Evolutionary conservation across 2,329 filamentous ascomycete species (phyloP).

Genomic region (Sporothrix luriei): DNA sequence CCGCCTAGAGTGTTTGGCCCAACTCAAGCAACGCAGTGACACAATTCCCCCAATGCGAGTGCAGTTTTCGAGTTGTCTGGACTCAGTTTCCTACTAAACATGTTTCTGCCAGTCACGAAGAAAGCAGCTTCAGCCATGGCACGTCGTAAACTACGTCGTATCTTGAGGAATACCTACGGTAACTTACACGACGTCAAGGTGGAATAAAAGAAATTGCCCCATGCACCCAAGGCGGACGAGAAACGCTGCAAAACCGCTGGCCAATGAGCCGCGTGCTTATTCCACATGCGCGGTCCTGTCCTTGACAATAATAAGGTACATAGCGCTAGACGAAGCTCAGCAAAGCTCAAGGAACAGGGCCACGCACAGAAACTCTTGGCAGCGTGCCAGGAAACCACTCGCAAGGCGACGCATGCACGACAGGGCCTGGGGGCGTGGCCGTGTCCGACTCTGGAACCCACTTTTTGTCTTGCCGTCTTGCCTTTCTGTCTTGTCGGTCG

Average conservation of each 20-base stretch:
- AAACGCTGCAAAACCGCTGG: neutral
- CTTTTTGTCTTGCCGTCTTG: neutral
- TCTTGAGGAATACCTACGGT: no score
- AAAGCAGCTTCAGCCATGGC: neutral
- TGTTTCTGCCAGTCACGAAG: neutral
- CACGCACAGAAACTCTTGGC: constrained; percentile 16
- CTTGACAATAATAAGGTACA: neutral
- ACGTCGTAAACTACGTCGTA: no score
- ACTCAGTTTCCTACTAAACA: no score
- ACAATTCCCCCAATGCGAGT: neutral
- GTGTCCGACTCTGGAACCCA: neutral
- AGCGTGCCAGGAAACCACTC: constrained; percentile 21
- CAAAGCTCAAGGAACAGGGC: no score
- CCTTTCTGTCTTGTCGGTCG: neutral
- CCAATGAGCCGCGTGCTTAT: constrained; percentile 29
- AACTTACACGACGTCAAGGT: neutral
- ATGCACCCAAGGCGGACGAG: neutral
- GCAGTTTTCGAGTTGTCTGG: neutral
- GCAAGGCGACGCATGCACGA: constrained; percentile 19
- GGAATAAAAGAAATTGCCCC: neutral
- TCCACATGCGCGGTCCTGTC: constrained; percentile 23
- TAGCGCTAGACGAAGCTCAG: neutral
- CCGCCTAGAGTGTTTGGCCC: neutral
- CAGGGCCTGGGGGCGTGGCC: neutral
- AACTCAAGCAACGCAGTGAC: neutral